A percentile compares a stretch with the other conserved stretches of the same genome.
Conservation (phyloP, 805 yeast species). For the Saccharomycopsis sp. region DNA sequence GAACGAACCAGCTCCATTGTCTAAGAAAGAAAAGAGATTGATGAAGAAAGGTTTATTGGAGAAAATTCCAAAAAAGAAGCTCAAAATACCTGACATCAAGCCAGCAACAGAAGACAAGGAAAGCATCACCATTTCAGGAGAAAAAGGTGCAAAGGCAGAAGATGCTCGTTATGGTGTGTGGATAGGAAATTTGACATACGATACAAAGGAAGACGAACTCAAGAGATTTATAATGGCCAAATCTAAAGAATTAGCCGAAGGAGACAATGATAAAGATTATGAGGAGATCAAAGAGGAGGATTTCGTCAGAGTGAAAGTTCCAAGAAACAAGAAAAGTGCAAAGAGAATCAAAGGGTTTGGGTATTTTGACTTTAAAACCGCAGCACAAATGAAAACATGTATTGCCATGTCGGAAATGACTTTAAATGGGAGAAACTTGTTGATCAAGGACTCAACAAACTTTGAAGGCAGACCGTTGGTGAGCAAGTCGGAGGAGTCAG, state of each 20-base stretch:
- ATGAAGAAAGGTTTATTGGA: conserved; percentile 71
- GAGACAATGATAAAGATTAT: conserved; percentile 27
- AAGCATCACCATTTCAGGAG: conserved; percentile 25
- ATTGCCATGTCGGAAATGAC: conserved; percentile 62
- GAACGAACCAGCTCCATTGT: conserved; percentile 68
- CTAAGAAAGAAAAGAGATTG: conserved; percentile 85
- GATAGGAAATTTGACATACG: conserved; percentile 90
- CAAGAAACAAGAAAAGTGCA: conserved; percentile 51
- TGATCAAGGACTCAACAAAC: conserved; percentile 74
- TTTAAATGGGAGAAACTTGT: conserved; percentile 76
- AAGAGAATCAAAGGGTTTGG: conserved; percentile 78
- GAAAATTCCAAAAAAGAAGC: conserved; percentile 34
- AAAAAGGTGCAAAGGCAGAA: conserved; percentile 29
- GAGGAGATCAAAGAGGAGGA: conserved; percentile 45
- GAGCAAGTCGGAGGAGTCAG: conserved; percentile 14
- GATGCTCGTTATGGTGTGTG: conserved; percentile 72
- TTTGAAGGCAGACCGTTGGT: conserved; percentile 77
- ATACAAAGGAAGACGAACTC: conserved; percentile 71
- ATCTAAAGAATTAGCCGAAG: conserved; percentile 35
- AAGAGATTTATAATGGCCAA: conserved; percentile 56
- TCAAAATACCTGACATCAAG: conserved; percentile 24
- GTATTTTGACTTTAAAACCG: conserved; percentile 70
- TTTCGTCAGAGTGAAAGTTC: conserved; percentile 72
- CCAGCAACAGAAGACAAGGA: conserved; percentile 21
- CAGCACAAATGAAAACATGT: conserved; percentile 53